A percentile compares a stretch with the other conserved stretches of the same genome.
These are phyloP conservation scores for Fonsecaea monophora DNA, from an alignment of 2,329 filamentous ascomycete genomes.

Conservation along the genomic window DNA sequence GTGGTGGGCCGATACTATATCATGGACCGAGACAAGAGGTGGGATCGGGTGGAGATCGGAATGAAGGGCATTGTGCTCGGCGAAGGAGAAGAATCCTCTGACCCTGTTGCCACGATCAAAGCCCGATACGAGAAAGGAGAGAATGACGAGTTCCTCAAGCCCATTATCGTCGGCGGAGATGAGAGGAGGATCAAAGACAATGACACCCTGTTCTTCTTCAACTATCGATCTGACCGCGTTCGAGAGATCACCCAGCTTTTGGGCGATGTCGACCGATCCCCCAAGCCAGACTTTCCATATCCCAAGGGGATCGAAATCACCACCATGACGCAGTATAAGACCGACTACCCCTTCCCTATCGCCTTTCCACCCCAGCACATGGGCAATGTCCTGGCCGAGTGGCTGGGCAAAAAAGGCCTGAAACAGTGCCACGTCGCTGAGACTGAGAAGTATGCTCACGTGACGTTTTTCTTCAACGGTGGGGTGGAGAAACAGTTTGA, in stretches of 20 bases:
- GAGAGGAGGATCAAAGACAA: slow-evolving; percentile 86
- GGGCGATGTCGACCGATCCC: slow-evolving; percentile 89
- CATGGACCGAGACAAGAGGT: slow-evolving; percentile 99
- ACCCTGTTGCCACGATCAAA: slow-evolving; percentile 85
- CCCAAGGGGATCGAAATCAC: slow-evolving; percentile 86
- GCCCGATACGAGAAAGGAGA: slow-evolving; percentile 86
- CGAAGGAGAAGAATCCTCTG: slow-evolving; percentile 83
- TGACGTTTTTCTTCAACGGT: slow-evolving; percentile 99
- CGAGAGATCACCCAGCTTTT: slow-evolving; percentile 95
- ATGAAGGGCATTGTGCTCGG: slow-evolving; percentile 85
- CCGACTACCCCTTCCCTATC: slow-evolving; percentile 87
- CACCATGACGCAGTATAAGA: slow-evolving; percentile 99
- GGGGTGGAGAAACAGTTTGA: slow-evolving; percentile 96
- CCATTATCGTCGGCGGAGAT: slow-evolving; percentile 90
- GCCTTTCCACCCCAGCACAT: slow-evolving; percentile 95
- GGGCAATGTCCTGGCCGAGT: slow-evolving; percentile 98
- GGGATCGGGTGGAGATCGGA: slow-evolving; percentile 90
- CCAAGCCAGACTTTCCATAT: slow-evolving; percentile 88
- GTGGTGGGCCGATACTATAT: slow-evolving; percentile 96
- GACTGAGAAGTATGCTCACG: slow-evolving; percentile 99
- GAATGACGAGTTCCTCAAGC: slow-evolving; percentile 97
- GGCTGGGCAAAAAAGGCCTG: slow-evolving; percentile 84
- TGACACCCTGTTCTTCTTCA: slow-evolving; percentile 99
- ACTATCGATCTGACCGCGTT: slow-evolving; percentile 98
- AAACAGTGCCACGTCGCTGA: slow-evolving; percentile 97